Evolutionary conservation across 192 early-diverging fungal genomes (phyloP), one percentile per base, ranked within the genome.

Genomic region (Backusella tuberculispora): DNA sequence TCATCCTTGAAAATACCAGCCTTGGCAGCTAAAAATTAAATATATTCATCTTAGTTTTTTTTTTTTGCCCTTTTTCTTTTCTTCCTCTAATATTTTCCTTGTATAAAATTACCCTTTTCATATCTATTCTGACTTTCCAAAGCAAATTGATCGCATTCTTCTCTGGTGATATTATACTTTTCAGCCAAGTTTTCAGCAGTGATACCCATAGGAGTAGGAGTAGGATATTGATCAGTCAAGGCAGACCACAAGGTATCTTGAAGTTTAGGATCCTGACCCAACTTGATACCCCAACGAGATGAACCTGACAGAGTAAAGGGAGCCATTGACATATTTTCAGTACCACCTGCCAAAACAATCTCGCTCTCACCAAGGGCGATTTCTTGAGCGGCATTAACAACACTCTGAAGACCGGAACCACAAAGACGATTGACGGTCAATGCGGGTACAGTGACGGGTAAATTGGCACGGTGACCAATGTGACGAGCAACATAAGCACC

Each of bases 361-460:
- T 94, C 88, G 24, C 93, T 84, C 53, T 97, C 96, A 15, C 94
- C 95, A 8, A 83, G 66, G 42, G 89, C 75, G 79, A 99, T 98
- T 74, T 99, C 96, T 69, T 98, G 97, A 17, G 91, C 94, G n/a
- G 89, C 95, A 73, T 92, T 95, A 78, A 99, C 93, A 69, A 99
- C 92, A 48, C 93, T 83, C 85, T 99, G 95, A 89, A 99, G 96
- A 17, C 97, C 97, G 5, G 95, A 96, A 15, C 96, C 96, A 81
- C 97, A 99, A 29, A 99, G 93, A 26, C 97, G 91, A 88, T 99
- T 99, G 79, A 99, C 90, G 5, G 95, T 97, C 70, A 93, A 83
- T 2, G 95, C 97, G 2, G 95, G 95, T 17, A 94, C 87, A n/a
- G 90, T 81, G 75, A 97, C 87, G 5, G 93, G 92, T 9, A 97